Evolutionary conservation across 352 stramenopile genomes (phyloP), one percentile per base, ranked within the genome.

Genomic region (Globisporangium cylindrosporum): DNA sequence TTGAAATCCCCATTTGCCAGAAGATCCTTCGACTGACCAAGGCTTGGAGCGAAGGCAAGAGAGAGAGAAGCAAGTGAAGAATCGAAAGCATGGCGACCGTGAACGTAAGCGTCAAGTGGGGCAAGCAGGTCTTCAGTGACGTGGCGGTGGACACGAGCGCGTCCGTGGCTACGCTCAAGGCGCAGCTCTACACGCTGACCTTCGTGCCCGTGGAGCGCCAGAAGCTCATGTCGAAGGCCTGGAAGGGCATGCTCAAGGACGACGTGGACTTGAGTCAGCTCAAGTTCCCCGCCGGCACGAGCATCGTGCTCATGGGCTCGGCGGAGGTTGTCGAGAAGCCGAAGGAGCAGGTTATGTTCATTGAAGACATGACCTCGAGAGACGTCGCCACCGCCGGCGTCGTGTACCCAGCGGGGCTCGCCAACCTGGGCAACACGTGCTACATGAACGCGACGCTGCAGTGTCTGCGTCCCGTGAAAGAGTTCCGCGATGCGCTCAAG

Each of bases 401-500:
- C 6, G 73, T 93, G 1, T 92, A 97, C 61, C 97, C 97, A 2
- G 93, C 93, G 6, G 96, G 96, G 0, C 82, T 99, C 27, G 79
- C 92, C 59, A 99, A 99, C 70, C 73, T 99, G 24, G 96, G 96
- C 73, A 93, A 96, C 71, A 96, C 88, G 59, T 96, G 88, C 72
- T 96, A 94, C 79, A 94, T 99, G 81, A 99, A 99, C 74, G 93
- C 92, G 25, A 98, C 97, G 34, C 75, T 99, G 54, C 86, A 94
- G 75, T 98, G 95, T 74, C 78, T 99, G 24, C 91, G 94, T 6
- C 85, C 88, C 1, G 86, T 98, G 46, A 90, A 84, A 24, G 91
- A 98, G 67, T 84, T 99, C 32, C 91, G 95, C 29, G 68, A 88
- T 12, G 86, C 88, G 41, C 80, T 98, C 18, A 80, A 85, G 55